phyloP scores from a whole-genome alignment of 768 basidiomycete genomes.

The Leccinellum luteum region DNA sequence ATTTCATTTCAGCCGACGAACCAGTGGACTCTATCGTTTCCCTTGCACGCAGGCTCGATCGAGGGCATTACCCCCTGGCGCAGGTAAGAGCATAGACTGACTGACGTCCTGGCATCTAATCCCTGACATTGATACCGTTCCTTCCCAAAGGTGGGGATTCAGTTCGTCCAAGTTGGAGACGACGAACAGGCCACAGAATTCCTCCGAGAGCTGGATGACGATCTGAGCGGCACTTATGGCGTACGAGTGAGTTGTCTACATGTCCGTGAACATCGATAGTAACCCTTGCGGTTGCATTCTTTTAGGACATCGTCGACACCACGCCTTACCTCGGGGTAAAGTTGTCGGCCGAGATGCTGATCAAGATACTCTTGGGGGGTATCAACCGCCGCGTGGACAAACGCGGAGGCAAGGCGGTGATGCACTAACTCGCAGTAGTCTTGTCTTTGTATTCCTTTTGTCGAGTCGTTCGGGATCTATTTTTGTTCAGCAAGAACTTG shows the following conservation, averaged over 20 bases:
- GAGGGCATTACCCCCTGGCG: slow-evolving; percentile 45
- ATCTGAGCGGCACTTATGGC: slow-evolving; percentile 38
- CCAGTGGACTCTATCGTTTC: slow-evolving; percentile 47
- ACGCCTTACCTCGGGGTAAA: slow-evolving; percentile 48
- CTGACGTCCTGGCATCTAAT: neutral
- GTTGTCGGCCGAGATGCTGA: slow-evolving; percentile 46
- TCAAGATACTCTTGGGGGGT: slow-evolving; percentile 65
- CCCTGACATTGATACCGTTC: neutral
- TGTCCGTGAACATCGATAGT: neutral
- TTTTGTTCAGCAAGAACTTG: neutral
- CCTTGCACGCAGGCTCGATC: slow-evolving; percentile 50
- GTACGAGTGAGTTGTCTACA: slow-evolving; percentile 39
- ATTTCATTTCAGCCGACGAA: slow-evolving; percentile 43
- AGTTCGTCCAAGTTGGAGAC: slow-evolving; percentile 72
- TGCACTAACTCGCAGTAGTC: slow-evolving; percentile 1
- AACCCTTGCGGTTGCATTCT: neutral
- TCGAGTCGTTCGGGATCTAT: neutral
- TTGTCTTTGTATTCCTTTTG: neutral
- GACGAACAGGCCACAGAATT: slow-evolving; percentile 38
- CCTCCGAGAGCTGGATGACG: slow-evolving; percentile 57
- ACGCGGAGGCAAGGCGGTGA: slow-evolving; percentile 26
- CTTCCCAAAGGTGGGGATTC: slow-evolving; percentile 54
- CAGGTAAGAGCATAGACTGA: slow-evolving; percentile 38
- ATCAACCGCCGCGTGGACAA: slow-evolving; percentile 56
- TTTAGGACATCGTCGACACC: slow-evolving; percentile 70